A percentile compares a stretch with the other conserved stretches of the same genome.
Conservation (phyloP, 345 rosid species). For the Litchi chinensis region DNA sequence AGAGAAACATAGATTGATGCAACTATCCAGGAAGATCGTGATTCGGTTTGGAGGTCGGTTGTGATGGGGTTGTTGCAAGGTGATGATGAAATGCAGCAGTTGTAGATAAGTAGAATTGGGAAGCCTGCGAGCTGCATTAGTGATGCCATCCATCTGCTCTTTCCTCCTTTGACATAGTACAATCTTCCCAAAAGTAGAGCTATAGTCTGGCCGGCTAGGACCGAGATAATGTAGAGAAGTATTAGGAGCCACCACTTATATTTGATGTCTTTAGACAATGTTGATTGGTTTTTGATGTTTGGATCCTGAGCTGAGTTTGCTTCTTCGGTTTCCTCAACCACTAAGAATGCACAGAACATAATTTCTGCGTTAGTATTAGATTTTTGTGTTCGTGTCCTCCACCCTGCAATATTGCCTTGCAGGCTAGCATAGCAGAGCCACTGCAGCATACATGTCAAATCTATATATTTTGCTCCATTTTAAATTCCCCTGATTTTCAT, state of each 20-base stretch:
- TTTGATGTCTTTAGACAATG: neutral
- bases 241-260: conserved; percentile 43
- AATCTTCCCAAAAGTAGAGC: conserved; percentile 41
- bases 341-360: conserved; percentile 21
- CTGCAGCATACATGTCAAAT: too few species aligned
- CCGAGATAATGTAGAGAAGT: conserved; percentile 24
- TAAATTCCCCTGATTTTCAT: too few species aligned
- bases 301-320: neutral
- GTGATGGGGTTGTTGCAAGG: neutral
- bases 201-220: conserved; percentile 37
- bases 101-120: conserved; percentile 40
- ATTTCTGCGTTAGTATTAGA: too few species aligned
- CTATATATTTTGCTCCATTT: too few species aligned
- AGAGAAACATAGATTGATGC: conserved; percentile 13
- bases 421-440: too few species aligned
- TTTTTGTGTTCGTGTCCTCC: too few species aligned
- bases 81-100: neutral
- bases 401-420: too few species aligned
- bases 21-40: neutral
- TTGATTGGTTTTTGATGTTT: conserved; percentile 1
- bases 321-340: conserved; percentile 24
- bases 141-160: conserved; percentile 43
- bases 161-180: conserved; percentile 44
- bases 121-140: conserved; percentile 39
- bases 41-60: neutral